Evolutionary conservation across 1,284 basidiomycete species (phyloP), one percentile per base, ranked within the genome.

Genomic region (Pisolithus thermaeus): DNA sequence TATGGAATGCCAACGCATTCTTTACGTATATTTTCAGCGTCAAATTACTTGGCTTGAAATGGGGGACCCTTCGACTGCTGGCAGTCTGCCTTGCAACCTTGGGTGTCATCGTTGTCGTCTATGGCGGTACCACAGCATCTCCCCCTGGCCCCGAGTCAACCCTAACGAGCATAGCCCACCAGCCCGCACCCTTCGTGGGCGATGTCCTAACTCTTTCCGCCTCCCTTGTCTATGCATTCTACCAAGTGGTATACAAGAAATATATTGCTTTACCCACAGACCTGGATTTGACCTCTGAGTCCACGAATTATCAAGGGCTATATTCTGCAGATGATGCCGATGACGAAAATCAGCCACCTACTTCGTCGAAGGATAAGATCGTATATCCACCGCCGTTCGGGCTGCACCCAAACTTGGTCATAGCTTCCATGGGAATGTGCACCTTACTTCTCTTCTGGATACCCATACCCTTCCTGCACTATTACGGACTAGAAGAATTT

Each of bases 1-100:
- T 91, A 18, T 91, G 87, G 85, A 92, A 92, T 65, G 82, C 86
- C 8, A 90, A 90, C 61, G 87, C 88, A 4, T 89, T 92, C 69
- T 91, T 90, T 63, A 84, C 84, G 14, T 92, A 91, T 60, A 59
- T 89, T 36, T 75, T 92, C 59, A 77, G 81, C 7, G 80, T 89
- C 49, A 78, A 77, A 61, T 59, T 88, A 2, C 79, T 80, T 52
- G 70, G 75, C 25, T 68, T 79, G 25, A 70, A 73, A 55, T 89
- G 84, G 84, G 79, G 88, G 46, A 58, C 73, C 1, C 73, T 79
- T 47, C 82, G 80, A 39, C 71, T 90, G 35, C 60, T 78, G 27
- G 83, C 89, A 8, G 90, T 93, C 18, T 61, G 79, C 16, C 69
- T 92, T n/a, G 90, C 91, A 2, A 89, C 84, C 14, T 50, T 79